Evolutionary conservation across 768 basidiomycete genomes (phyloP), one percentile per base, ranked within the genome.

Genomic region (Scleroderma bovista): DNA sequence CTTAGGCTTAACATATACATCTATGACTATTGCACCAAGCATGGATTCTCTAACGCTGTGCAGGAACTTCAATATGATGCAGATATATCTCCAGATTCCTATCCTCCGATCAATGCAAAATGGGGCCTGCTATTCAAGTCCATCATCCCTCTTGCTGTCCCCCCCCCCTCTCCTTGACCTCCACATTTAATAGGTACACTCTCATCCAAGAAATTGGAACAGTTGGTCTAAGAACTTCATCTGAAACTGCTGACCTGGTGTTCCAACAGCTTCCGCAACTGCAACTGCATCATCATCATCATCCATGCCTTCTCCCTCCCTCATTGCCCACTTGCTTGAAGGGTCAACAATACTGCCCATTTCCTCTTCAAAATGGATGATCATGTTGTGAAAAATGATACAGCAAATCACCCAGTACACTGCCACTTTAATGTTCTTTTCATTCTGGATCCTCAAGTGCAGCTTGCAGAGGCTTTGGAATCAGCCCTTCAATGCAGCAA

Each of bases 1-100:
- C 16, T 48, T 67, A 90, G 88, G 88, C 90, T 90, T 66, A 89
- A 90, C 69, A 88, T 90, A 62, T 91, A 91, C 69, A 90, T 91
- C 57, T 78, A 85, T 62, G 88, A 91, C 71, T 91, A 91, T 60
- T 90, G 88, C 69, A 69, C 63, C 60, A 91, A 91, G 68, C 83
- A 86, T 46, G 88, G 88, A 47, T 91, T 81, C 57, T 70, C 66
- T 58, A 86, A 83, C 63, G 88, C 88, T 1, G 87, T 86, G 11
- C 71, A 66, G 31, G 80, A 88, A 60, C 77, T 91, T 39, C 67
- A 80, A 57, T 36, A 39, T 13, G 88, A 91, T 60, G 87, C 88
- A 1, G 81, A 84, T 0, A 77, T 89, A 26, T 66, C 80, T 1
- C 60, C 69, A 3, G 81, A 86, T 47, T 73, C 84, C 1, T 66